phyloP scores from a whole-genome alignment of 2,329 filamentous ascomycete species.

The Fusarium nisikadoi region DNA sequence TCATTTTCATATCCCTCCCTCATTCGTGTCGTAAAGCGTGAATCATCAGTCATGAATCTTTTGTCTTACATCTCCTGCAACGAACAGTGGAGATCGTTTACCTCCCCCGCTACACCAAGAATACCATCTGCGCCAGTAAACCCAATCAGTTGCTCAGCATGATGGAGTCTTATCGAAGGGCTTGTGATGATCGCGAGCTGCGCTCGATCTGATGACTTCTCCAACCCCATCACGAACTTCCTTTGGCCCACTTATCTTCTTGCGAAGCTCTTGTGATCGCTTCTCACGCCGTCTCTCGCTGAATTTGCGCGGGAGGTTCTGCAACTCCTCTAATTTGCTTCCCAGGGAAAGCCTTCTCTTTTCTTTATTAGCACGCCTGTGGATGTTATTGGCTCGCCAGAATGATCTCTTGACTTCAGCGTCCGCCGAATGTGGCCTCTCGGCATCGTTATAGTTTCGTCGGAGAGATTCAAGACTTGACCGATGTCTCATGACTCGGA shows the following conservation, averaged over 20 bases:
- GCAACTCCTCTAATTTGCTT: conserved; percentile 62
- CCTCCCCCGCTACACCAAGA: background rate
- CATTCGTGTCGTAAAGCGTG: conserved; percentile 43
- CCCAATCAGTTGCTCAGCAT: background rate
- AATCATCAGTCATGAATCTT: conserved; percentile 43
- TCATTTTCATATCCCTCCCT: conserved; percentile 27
- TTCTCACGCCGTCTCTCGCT: conserved; percentile 70
- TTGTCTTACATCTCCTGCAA: conserved; percentile 17
- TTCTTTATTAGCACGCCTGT: conserved; percentile 40
- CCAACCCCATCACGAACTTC: conserved; percentile 69
- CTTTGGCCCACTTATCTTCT: conserved; percentile 68
- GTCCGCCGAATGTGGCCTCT: conserved; percentile 51
- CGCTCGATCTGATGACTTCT: conserved; percentile 62
- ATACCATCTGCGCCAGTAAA: background rate
- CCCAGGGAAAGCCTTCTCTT: conserved; percentile 54
- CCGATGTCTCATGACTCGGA: conserved; percentile 67
- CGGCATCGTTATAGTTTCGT: conserved; percentile 35
- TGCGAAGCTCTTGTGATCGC: conserved; percentile 66
- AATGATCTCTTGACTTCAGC: conserved; percentile 41
- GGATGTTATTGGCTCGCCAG: conserved; percentile 48
- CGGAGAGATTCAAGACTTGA: conserved; percentile 59
- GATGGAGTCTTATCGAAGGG: conserved; percentile 10
- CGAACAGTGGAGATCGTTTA: background rate
- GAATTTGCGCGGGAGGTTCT: conserved; percentile 64
- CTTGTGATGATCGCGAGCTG: conserved; percentile 32